Base-by-base conservation (phyloP, 495 filamentous ascomycete species). In the Choiromyces venosus region DNA sequence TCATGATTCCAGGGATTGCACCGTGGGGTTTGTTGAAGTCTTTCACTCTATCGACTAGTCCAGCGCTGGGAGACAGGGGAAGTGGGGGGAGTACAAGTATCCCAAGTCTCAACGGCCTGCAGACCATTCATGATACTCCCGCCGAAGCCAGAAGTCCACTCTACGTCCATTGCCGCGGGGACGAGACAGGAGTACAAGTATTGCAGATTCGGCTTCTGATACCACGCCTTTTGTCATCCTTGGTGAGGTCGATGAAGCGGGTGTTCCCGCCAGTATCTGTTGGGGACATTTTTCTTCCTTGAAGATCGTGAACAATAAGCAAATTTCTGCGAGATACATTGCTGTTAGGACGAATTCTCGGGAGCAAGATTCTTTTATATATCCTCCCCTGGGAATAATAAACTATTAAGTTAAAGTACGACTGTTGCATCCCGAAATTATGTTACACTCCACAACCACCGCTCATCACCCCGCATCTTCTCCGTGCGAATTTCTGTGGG, bases 101-200 rank as follows among this genome's bases (percentile, higher is more conserved):
- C 85, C 88, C 87, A 91, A 1, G 84, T 82, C 19, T 84, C 82
- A 37, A 89, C 85, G 21, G 88, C 85, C 81, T 91, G 89, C 4
- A 91, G 84, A 0, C 86, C 86, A 71, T 91, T 91, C 82, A 91
- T 90, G 78, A 92, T 88, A 74, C 89, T 86, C 7, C 87, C 88
- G 79, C 91, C 88, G 78, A 91, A 92, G 0, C 90, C 90, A 33
- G 88, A 90, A 0, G 89, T 91, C 84, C 90, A 88, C 81, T 90
- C 90, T 67, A 90, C 87, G 5, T 89, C 89, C 83, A 91, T 90
- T 71, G 88, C 86, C 19, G 88, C 87, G 33, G 88, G 87, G 77
- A 89, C 87, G 56, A 92, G 81, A 72, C 87, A 77, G 33, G 89
- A 78, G 81, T 90, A 91, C 71, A 91, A 83, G 42, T 76, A 72